Base-by-base conservation (phyloP, 1,139 yeast species). In the Debaryomyces robertsiae region DNA sequence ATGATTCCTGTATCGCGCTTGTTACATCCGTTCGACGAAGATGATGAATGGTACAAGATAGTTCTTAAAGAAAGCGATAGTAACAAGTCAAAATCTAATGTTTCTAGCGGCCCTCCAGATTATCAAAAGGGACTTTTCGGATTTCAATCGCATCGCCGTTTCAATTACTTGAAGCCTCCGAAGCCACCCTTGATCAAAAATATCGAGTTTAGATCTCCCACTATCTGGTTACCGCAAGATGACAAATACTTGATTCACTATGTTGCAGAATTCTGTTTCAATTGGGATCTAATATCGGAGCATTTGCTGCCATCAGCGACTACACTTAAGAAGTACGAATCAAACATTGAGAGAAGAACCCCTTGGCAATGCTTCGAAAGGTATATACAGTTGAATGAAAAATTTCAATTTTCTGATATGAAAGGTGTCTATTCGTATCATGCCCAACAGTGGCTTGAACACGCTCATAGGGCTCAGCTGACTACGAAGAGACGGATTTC, bases 321-420 rank as follows among this genome's bases (percentile, higher is more conserved):
- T 0, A 69, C 74, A 27, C 54, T 73, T 44, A 72, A 74, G 55
- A 80, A 84, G 11, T 88, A 88, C 58, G 79, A 82, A 31, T 86
- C 98, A 0, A 90, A 87, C 50, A 88, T 90, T 43, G 98, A 93
- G 61, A 77, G 98, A 53, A 77, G 98, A 55, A 93, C 98, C 0
- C 95, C 98, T 0, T 93, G 98, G 98, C 98, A 91, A 59, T 93
- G 98, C 59, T 93, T 93, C 68, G 98, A 93, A 61, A 72, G 98
- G 48, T 93, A 94, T 70, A 85, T 90, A 46, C 98, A 93, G 63
- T 72, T 94, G 47, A 90, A 89, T 54, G 97, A 93, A 43, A 82
- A 82, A 46, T 90, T 89, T 53, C 94, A 87, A 47, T 79, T 88
- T 44, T 72, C 82, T 17, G 98, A 93, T 54, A 79, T 93, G 81